Evolutionary conservation across 2,329 filamentous ascomycete genomes (phyloP), one percentile per base, ranked within the genome.

Genomic region (Alternaria hordeiaustralica): DNA sequence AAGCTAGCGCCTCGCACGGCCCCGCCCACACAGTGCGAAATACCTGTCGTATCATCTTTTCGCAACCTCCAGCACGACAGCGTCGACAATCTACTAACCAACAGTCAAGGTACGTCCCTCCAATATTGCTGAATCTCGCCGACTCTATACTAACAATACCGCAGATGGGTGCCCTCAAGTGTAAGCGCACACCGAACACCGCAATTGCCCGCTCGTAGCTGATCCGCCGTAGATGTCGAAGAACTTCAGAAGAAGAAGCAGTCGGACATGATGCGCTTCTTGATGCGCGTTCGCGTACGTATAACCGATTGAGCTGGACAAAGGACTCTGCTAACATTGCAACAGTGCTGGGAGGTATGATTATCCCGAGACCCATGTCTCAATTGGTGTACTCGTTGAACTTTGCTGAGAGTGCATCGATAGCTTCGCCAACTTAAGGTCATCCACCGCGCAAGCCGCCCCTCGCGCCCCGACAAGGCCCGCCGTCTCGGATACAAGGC

Each of bases 221-320:
- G 67, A 76, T 67, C 15, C 54, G 55, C 50, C 33, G 54, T 56
- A 76, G 74, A 82, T 89, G 93, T 99, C 87, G 96, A 99, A 91
- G 96, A 99, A 90, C 92, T 99, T 88, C 94, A 97, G 87, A 98
- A 99, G 94, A 97, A 97, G 93, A 99, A 99, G 94, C 96, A 99
- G 92, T 97, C 93, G 85, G 96, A 99, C 90, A 92, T 99, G 83
- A 93, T 98, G 88, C 94, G 94, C 88, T 99, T 99, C 90, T 92
- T 99, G 87, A 93, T 97, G 86, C 95, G 79, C 73, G 79, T 82
- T 73, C 94, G 96, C 88, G 77, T 79, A 78, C 46, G 77, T 79
- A 72, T 30, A 69, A 12, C 56, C 25, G 45, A 71, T 56, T 57
- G 26, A 64, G 47, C n/a, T 33, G 25, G n/a, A 45, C 2, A 23